These are phyloP conservation scores for Sequoiadendron giganteum DNA, from an alignment of 75 land plant genomes.

Conservation along the genomic window DNA sequence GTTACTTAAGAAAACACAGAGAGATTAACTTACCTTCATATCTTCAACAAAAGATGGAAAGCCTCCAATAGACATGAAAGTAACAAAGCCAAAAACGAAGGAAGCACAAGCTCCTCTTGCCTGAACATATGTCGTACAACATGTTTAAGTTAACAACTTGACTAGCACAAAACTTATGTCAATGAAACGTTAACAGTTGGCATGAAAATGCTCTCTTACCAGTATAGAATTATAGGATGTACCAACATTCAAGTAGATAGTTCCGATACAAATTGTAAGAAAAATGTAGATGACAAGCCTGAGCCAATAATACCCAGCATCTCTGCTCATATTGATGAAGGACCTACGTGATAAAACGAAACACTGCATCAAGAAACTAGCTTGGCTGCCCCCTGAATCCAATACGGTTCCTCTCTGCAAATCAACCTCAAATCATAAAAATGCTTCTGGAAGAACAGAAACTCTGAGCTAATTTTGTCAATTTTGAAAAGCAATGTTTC, in stretches of 20 bases:
- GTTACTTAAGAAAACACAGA: neutral
- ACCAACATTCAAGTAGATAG: conserved; percentile 84
- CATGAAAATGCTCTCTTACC: conserved; percentile 40
- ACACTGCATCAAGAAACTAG: conserved; percentile 88
- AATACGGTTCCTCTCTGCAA: conserved; percentile 85
- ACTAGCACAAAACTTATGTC: neutral
- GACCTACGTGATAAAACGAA: conserved; percentile 77
- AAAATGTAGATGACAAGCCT: conserved; percentile 90
- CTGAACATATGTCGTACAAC: conserved; percentile 31
- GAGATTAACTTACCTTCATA: conserved; percentile 21
- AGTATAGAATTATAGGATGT: conserved; percentile 73
- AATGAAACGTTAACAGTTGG: neutral
- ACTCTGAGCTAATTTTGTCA: too few species aligned
- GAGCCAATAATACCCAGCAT: conserved; percentile 97
- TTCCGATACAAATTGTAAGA: conserved; percentile 89
- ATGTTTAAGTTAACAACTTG: neutral
- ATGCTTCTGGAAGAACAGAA: neutral
- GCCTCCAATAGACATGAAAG: conserved; percentile 94
- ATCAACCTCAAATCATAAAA: neutral
- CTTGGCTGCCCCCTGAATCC: conserved; percentile 93
- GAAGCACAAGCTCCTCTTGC: conserved; percentile 92
- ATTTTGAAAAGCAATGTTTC: neutral
- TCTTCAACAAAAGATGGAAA: conserved; percentile 85
- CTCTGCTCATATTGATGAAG: conserved; percentile 93
- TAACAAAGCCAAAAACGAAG: conserved; percentile 84